A percentile compares a stretch with the other conserved stretches of the same genome.
Conservation (phyloP, 2,329 filamentous ascomycete genomes). For the Mariannaea sp. region DNA sequence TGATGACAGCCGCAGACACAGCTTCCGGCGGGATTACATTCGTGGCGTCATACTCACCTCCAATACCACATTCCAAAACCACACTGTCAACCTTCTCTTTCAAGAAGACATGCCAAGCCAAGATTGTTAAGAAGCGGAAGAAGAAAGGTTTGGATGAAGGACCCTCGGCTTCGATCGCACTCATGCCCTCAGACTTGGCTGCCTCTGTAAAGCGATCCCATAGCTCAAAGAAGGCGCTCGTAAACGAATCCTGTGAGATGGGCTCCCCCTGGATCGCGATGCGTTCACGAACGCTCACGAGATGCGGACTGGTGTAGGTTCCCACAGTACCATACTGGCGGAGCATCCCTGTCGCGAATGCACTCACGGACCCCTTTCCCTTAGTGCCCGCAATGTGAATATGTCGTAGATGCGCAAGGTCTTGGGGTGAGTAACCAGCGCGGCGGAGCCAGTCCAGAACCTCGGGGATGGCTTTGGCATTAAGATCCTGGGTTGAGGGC, state of each 20-base stretch:
- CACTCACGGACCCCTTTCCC: conserved; percentile 88
- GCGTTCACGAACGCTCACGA: conserved; percentile 81
- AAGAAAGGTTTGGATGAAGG: conserved; percentile 80
- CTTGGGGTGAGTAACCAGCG: conserved; percentile 68
- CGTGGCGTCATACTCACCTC: conserved; percentile 90
- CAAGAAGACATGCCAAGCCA: conserved; percentile 85
- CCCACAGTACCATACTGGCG: conserved; percentile 60
- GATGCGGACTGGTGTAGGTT: conserved; percentile 84
- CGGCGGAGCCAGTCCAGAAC: conserved; percentile 78
- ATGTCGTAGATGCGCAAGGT: conserved; percentile 52
- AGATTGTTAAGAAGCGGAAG: conserved; percentile 87
- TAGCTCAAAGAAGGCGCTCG: conserved; percentile 79
- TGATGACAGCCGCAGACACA: conserved; percentile 74
- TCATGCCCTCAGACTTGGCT: conserved; percentile 41
- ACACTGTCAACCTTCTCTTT: conserved; percentile 76
- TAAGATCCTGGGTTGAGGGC: conserved; percentile 59
- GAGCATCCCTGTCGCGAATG: conserved; percentile 82
- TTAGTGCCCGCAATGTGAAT: conserved; percentile 94
- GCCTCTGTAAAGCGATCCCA: conserved; percentile 67
- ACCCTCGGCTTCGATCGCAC: conserved; percentile 53
- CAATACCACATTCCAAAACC: conserved; percentile 91
- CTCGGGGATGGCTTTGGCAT: conserved; percentile 77
- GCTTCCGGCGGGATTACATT: conserved; percentile 72
- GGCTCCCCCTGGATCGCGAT: conserved; percentile 79
- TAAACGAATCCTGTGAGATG: conserved; percentile 70